A percentile compares a stretch with the other conserved stretches of the same genome.
These are phyloP conservation scores for Stenogyne calaminthoides DNA, from an alignment of 305 asterid species.

Conservation along the genomic window DNA sequence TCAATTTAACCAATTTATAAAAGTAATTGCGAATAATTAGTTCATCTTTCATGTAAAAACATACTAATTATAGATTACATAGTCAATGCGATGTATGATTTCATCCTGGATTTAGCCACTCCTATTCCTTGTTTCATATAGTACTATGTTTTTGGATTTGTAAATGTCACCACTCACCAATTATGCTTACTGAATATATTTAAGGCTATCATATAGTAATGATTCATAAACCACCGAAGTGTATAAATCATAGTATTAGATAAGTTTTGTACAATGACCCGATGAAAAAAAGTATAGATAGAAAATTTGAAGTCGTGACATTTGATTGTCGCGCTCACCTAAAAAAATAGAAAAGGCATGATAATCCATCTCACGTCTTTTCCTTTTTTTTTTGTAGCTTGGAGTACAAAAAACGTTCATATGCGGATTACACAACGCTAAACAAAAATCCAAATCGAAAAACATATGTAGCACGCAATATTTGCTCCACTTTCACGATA, in stretches of 20 bases:
- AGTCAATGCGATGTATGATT: too few relatives aligned
- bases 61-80: too few relatives aligned
- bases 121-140: too few relatives aligned
- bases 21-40: too few relatives aligned
- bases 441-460: conserved; percentile 4
- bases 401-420: not conserved
- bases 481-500: conserved; percentile 16
- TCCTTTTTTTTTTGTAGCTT: not conserved
- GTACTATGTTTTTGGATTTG: too few relatives aligned
- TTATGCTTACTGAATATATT: too few relatives aligned
- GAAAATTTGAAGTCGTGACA: not conserved
- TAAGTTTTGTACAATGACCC: not conserved
- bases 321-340: not conserved
- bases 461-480: conserved; percentile 30
- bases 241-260: not conserved
- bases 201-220: too few relatives aligned
- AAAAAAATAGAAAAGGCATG: not conserved
- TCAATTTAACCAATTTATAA: too few relatives aligned
- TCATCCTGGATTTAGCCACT: too few relatives aligned
- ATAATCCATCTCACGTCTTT: not conserved
- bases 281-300: not conserved
- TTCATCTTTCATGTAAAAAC: too few relatives aligned
- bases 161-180: too few relatives aligned
- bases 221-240: too few relatives aligned
- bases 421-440: not conserved